Evolutionary conservation across 306 rosid genomes (phyloP), one percentile per base, ranked within the genome.

Genomic region (Begonia peltatifolia): DNA sequence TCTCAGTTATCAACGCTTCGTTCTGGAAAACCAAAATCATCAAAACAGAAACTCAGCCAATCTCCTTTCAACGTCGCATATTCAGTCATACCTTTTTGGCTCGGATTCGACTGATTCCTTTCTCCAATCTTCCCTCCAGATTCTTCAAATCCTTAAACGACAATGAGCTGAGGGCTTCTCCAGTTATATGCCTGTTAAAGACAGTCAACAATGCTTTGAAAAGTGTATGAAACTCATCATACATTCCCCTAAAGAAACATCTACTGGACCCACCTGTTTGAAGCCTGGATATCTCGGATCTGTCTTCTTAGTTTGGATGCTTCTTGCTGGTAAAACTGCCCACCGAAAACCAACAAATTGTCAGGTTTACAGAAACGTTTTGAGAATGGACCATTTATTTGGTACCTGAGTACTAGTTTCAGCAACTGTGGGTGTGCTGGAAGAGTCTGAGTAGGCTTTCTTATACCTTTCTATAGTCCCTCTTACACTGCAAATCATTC

Each of bases 321-420:
- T 75, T 89, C 97, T 76, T 82, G 84, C 71, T 82, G 90, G 71
- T 89, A 89, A 77, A 59, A 76, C 97, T 89, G 86, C 60, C 43
- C 11, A 4, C 23, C 11, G 7, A 49, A 49, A 5, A 3, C 10
- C 14, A 12, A 14, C 20, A 49, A 9, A 49, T 49, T 14, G 14
- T 13, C 14, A 17, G 18, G 18, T 17, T 17, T 17, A 17, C 18
- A 42, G 16, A 56, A 23, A 42, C 41, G 48, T 12, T 23, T 52
- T 44, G 11, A 5, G 62, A 48, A 36, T 14, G 14, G 2, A 15
- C 11, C 14, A 15, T 9, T 9, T 49, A 25, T 14, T 12, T 13
- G 18, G 17, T 76, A 89, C 97, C 90, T 89, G 95, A 60, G 94
- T 73, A 61, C 77, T 89, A 56, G 71, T 75, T 80, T 84, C 97